Evolutionary conservation across 2,329 filamentous ascomycete species (phyloP).

Genomic region (Teratosphaeriaceae sp.): DNA sequence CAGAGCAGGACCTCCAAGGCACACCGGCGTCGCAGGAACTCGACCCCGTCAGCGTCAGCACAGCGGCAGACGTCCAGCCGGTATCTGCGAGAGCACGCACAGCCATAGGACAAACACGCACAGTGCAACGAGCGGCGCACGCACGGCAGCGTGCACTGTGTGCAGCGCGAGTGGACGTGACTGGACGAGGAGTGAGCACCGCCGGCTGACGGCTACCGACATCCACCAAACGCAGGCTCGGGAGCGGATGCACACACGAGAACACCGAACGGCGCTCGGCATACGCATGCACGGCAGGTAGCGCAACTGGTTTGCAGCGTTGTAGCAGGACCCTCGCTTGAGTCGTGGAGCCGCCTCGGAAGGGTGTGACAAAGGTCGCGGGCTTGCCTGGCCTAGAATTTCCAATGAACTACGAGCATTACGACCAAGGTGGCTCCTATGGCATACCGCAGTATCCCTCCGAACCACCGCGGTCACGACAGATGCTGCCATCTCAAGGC

Average conservation of each 20-base stretch:
- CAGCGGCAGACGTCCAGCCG: background rate
- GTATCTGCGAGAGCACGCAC: too few species aligned
- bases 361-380: background rate
- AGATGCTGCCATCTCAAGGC: constrained; percentile 5
- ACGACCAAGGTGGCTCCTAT: constrained; percentile 7
- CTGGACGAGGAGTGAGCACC: background rate
- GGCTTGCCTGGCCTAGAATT: too few species aligned
- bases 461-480: constrained; percentile 3
- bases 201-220: background rate
- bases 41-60: background rate
- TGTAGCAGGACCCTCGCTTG: background rate
- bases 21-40: too few species aligned
- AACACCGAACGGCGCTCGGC: background rate
- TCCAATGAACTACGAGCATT: constrained; percentile 11
- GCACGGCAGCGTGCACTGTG: background rate
- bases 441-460: constrained; percentile 10
- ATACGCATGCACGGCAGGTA: background rate
- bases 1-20: background rate
- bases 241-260: background rate
- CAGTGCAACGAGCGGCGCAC: background rate
- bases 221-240: background rate
- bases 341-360: background rate
- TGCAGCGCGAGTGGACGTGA: background rate
- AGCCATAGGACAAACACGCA: background rate
- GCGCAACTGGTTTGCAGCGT: background rate